phyloP scores from a whole-genome alignment of 2,329 filamentous ascomycete genomes.

The Chaetomiaceae sp. region DNA sequence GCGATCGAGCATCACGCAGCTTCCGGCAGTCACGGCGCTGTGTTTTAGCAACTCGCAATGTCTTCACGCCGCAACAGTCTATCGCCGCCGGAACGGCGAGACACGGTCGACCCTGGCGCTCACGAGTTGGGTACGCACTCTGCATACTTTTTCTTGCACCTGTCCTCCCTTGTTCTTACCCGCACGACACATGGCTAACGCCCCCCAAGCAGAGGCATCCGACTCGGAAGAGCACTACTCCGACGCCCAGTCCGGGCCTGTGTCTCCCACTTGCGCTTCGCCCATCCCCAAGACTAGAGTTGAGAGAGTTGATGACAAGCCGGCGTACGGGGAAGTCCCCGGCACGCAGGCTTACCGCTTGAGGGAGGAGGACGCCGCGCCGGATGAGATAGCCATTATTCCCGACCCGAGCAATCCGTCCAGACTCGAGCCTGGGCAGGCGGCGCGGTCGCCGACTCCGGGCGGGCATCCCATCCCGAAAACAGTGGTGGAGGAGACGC shows the following conservation, averaged over 20 bases:
- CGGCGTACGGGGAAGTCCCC: slow-evolving; percentile 58
- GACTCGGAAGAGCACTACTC: slow-evolving; percentile 68
- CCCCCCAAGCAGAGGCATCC: slow-evolving; percentile 43
- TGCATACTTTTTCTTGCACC: neutral
- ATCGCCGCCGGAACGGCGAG: slow-evolving; percentile 38
- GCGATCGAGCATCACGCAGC: neutral
- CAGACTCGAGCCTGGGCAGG: slow-evolving; percentile 25
- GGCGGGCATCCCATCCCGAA: slow-evolving; percentile 43
- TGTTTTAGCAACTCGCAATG: slow-evolving; percentile 19
- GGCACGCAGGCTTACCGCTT: slow-evolving; percentile 55
- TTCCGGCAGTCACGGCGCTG: neutral
- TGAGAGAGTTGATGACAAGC: slow-evolving; percentile 55
- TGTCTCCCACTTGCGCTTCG: slow-evolving; percentile 41
- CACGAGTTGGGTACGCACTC: slow-evolving; percentile 58
- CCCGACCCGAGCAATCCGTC: slow-evolving; percentile 31
- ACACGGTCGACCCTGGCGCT: slow-evolving; percentile 53
- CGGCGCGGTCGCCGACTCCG: slow-evolving; percentile 31
- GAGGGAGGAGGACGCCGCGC: slow-evolving; percentile 53
- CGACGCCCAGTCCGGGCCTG: slow-evolving; percentile 54
- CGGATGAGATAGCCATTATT: slow-evolving; percentile 56
- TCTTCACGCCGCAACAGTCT: slow-evolving; percentile 37
- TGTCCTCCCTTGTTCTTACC: slow-evolving; percentile 1
- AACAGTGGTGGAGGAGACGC: slow-evolving; percentile 51
- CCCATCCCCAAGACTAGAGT: slow-evolving; percentile 57
- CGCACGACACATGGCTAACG: slow-evolving; percentile 13